Base-by-base conservation (phyloP, 164 flowering plant genomes). In the Berberis thunbergii region DNA sequence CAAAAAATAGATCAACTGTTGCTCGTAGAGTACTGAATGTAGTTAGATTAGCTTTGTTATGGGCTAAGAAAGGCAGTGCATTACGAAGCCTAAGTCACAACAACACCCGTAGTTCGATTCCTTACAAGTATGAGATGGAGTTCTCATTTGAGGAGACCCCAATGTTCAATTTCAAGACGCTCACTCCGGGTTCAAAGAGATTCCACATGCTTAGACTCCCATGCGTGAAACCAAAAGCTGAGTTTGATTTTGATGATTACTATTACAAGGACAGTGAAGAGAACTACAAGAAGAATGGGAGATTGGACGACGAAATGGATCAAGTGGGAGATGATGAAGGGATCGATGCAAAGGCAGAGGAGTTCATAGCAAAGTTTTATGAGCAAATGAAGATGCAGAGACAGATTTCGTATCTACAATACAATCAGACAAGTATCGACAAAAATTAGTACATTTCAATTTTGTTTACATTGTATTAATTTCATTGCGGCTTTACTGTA, bases 141-240 rank as follows among this genome's bases (percentile, higher is more conserved):
- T 79, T 89, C 64, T 89, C 98, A 40, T 89, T 92, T 62, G 96
- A 89, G 59, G 69, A 80, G 13, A 87, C 98, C 0, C 98, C 98
- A 0, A 52, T 81, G 44, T 67, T 92, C 59, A 80, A 74, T 42
- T 77, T 83, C 71, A 81, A 78, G 57, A 75, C 84, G 81, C 83
- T 77, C 62, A 75, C 86, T 0, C 80, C 86, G 0, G 41, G 73
- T 38, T 86, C 96, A 42, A 53, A 75, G 86, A 74, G 88, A 8
- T 83, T 83, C 70, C 76, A 61, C 66, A 50, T 89, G 68, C 87
- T 83, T 39, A 71, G 64, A 63, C 69, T 85, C 48, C 75, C 85
- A 26, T 26, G 26, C 26, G 0, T 26, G 4, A 80, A 74, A 41
- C 84, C 91, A 1, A 74, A 64, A 0, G 79, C 72, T 1, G 90